Base-by-base conservation (phyloP, 257 asterid species). In the Rehmannia glutinosa region DNA sequence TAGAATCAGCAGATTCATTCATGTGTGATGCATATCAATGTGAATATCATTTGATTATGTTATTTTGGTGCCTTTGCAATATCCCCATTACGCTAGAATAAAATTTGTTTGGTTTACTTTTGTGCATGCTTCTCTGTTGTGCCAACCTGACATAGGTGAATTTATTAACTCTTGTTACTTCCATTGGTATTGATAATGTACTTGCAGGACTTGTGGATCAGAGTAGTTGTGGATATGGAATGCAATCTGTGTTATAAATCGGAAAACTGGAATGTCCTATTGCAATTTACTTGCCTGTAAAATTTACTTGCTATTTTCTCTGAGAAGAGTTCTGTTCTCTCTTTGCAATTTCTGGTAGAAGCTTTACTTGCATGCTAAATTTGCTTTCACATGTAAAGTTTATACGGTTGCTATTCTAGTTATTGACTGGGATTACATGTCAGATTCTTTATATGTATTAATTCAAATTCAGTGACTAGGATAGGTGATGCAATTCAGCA, bases 81-180 rank as follows among this genome's bases (percentile, higher is more conserved):
- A 51, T 42, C 45, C 3, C 43, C 30, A 1, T 70, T 61, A 53
- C 17, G 30, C 43, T 19, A 33, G 39, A 56, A 24, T 32, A 7
- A 50, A 35, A 8, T 13, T 16, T 70, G 47, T 28, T 43, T 36
- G 8, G 43, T 62, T 70, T 20, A n/a, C 43, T 35, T 52, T 33
- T 46, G 73, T 33, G 21, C 23, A 4, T 10, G 46, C n/a, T 47
- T 41, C 19, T 71, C 59, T 74, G 24, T 43, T 27, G 17, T 36
- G 21, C 24, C 19, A 23, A n/a, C 45, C 25, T 61, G 69, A 10
- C 30, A 54, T 5, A n/a, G 45, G 23, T 38, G 43, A 54, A 19
- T 65, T 46, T 61, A 28, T 59, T 64, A 16, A 62, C 54, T 63
- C 20, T 30, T 6, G 24, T 17, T 56, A 16, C 53, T 28, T 72